These are phyloP conservation scores for Keithomyces neogunnii DNA, from an alignment of 2,329 filamentous ascomycete genomes.

Conservation along the genomic window DNA sequence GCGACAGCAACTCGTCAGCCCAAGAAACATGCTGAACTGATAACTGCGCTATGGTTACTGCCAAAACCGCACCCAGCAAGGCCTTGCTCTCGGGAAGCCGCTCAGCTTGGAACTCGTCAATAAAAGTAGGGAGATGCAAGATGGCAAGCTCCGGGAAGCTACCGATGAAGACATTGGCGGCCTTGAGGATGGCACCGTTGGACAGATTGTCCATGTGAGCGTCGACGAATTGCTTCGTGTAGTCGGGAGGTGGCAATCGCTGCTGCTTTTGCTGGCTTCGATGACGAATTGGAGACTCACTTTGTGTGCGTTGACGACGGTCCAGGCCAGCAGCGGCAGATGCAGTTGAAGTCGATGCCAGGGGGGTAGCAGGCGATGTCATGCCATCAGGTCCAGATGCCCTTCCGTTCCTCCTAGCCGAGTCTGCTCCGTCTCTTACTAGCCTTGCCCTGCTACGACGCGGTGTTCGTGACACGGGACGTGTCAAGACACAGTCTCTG, in stretches of 20 bases:
- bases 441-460: conserved; percentile 3
- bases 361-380: not conserved
- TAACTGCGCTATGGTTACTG: conserved; percentile 23
- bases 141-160: conserved; percentile 26
- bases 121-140: conserved; percentile 23
- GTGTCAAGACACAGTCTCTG: conserved; percentile 17
- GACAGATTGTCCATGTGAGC: conserved; percentile 18
- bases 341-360: not conserved
- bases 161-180: conserved; percentile 24
- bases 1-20: conserved; percentile 19
- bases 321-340: not conserved
- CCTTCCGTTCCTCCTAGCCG: not conserved
- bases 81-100: conserved; percentile 18
- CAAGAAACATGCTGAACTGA: conserved; percentile 19
- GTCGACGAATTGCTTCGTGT: conserved; percentile 9
- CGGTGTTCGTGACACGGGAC: conserved; percentile 9
- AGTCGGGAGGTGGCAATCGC: not conserved
- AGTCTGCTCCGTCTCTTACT: not conserved
- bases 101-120: conserved; percentile 13
- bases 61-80: conserved; percentile 20
- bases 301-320: not conserved
- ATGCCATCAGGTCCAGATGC: not conserved
- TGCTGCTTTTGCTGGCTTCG: not conserved
- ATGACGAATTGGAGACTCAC: not conserved
- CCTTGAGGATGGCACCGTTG: conserved; percentile 19